Evolutionary conservation across 2,329 filamentous ascomycete genomes (phyloP).

Genomic region (Pyricularia pennisetigena): DNA sequence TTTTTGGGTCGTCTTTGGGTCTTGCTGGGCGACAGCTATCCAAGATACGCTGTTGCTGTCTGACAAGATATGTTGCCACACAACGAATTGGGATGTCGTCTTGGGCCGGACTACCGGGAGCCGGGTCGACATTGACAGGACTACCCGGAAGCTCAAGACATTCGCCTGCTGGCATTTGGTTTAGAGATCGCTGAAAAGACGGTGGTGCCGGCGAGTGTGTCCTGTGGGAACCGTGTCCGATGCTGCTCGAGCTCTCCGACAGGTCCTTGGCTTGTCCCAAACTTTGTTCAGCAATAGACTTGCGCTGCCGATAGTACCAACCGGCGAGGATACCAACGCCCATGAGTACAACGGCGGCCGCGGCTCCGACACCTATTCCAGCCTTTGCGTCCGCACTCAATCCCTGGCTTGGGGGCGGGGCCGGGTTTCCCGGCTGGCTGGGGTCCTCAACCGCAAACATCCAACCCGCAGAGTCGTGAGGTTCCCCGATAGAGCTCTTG

Average conservation of each 20-base stretch:
- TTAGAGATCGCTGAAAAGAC: not conserved
- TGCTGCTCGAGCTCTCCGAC: not conserved
- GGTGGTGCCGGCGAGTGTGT: not conserved
- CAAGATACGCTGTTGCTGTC: constrained; percentile 1
- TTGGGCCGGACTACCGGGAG: not conserved
- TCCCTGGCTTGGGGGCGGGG: not conserved
- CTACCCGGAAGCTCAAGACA: not conserved
- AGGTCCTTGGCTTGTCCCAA: not conserved
- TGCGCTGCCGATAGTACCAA: constrained; percentile 3
- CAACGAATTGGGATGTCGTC: not conserved
- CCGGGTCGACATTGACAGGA: no score
- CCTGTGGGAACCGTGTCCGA: not conserved
- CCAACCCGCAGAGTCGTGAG: constrained; percentile 18
- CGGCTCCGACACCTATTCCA: constrained; percentile 44
- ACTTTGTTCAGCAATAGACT: not conserved
- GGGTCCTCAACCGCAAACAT: constrained; percentile 19
- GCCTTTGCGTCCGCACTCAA: constrained; percentile 42
- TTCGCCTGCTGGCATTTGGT: not conserved
- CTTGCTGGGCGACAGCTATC: not conserved
- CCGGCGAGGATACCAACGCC: not conserved
- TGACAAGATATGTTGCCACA: not conserved
- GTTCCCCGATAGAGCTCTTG: constrained; percentile 20
- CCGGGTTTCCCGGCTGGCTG: not conserved
- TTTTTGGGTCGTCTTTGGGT: not conserved
- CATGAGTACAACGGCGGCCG: constrained; percentile 29